These are phyloP conservation scores for Talaromyces sp. DNA, from an alignment of 2,329 filamentous ascomycete genomes.

Conservation along the genomic window DNA sequence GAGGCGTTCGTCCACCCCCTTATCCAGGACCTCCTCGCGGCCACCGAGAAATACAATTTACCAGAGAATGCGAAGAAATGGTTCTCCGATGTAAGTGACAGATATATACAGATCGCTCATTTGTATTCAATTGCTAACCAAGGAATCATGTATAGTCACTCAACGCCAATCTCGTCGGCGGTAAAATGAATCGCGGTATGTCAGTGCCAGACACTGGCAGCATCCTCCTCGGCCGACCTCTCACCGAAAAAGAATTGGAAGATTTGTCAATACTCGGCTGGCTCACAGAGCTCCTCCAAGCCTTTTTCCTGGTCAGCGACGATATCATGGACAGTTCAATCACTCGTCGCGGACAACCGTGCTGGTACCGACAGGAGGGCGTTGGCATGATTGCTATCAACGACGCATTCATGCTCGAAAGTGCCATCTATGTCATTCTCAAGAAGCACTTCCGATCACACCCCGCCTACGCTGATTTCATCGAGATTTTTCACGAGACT, in stretches of 20 bases:
- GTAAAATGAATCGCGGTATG: conserved; percentile 99
- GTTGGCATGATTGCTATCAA: conserved; percentile 98
- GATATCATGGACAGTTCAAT: conserved; percentile 98
- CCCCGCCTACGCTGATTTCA: conserved; percentile 80
- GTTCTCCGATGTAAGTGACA: conserved; percentile 67
- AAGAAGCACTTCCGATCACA: conserved; percentile 91
- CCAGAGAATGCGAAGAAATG: conserved; percentile 77
- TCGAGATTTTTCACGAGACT: conserved; percentile 95
- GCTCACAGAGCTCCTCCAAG: conserved; percentile 97
- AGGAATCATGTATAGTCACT: conserved; percentile 57
- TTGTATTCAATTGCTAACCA: background rate
- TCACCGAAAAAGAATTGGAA: conserved; percentile 82
- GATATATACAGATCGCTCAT: background rate
- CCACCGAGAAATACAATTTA: conserved; percentile 77
- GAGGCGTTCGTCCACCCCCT: conserved; percentile 86
- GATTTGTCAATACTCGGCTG: conserved; percentile 84
- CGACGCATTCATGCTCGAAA: conserved; percentile 94
- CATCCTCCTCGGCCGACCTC: conserved; percentile 67
- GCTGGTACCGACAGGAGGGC: conserved; percentile 88
- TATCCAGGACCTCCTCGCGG: conserved; percentile 73
- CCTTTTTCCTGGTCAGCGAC: conserved; percentile 97
- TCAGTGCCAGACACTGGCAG: conserved; percentile 90
- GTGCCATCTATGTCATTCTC: conserved; percentile 82
- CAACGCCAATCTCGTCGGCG: conserved; percentile 81
- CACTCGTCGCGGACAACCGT: conserved; percentile 88